Evolutionary conservation across 208 protist genomes (phyloP), one percentile per base, ranked within the genome.

Genomic region (Trypanosoma congolense): DNA sequence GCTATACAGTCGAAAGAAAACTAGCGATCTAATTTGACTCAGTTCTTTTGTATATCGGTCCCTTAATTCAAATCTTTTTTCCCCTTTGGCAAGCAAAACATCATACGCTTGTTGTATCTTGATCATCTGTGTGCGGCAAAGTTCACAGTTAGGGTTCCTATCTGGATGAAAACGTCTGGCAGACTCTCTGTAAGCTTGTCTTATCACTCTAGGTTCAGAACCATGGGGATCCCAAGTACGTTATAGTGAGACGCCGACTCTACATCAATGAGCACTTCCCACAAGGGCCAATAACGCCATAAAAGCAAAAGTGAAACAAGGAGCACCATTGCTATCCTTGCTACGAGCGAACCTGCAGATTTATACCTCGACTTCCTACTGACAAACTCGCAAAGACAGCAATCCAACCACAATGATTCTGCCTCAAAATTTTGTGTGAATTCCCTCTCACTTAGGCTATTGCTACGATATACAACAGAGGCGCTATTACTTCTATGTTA

Each of bases 161-260:
- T 94, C 87, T 40, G 87, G 87, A 68, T 94, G 87, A 78, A 77
- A 90, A 29, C 53, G 53, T 52, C 77, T 89, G 51, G 86, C 74
- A 55, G 78, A 63, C 31, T 79, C 56, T n/a, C 87, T 72, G 57
- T 94, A 94, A 3, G 81, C 87, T 24, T 61, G 65, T 28, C 82
- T 90, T 4, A 94, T 79, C 55, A 87, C 87, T 5, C 21, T 29
- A 4, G 68, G 31, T 19, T 65, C 57, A 22, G 87, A 65, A 4
- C 61, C 64, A 24, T 60, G 38, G 21, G 58, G 26, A 94, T 56
- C n/a, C 60, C 76, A 21, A 94, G 65, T 21, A 58, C 51, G 9
- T 64, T 75, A 59, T 78, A 84, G 62, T 90, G 73, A 16, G 25
- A 49, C 24, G 88, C 77, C 12, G 74, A 61, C 42, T 90, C 81